Evolutionary conservation across 257 asterid species (phyloP).

Genomic region (Solanum appendiculatum): DNA sequence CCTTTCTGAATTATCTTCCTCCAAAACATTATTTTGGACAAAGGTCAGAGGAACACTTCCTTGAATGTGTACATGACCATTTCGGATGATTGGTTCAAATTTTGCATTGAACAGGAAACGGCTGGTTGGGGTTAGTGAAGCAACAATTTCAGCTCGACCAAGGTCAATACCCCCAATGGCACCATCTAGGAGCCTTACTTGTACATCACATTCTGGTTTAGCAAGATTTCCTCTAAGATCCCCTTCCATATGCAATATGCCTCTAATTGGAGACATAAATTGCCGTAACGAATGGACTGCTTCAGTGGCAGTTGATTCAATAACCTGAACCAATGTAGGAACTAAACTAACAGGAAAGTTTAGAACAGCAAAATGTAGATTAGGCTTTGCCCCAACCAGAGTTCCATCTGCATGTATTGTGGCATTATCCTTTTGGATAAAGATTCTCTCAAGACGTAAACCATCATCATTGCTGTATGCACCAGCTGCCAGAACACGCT

Average conservation of each 20-base stretch:
- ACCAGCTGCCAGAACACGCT: constrained; percentile 93
- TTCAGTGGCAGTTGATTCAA: constrained; percentile 89
- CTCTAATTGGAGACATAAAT: constrained; percentile 81
- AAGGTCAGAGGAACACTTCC: constrained; percentile 89
- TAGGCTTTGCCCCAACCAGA: constrained; percentile 85
- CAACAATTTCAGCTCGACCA: constrained; percentile 96
- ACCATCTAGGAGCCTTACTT: constrained; percentile 96
- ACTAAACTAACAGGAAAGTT: constrained; percentile 90
- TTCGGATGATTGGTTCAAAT: constrained; percentile 80
- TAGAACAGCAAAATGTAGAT: constrained; percentile 91
- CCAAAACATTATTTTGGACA: constrained; percentile 50
- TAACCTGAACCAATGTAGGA: constrained; percentile 86
- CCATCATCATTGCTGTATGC: constrained; percentile 94
- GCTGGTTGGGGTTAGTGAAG: constrained; percentile 80
- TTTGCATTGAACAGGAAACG: constrained; percentile 95
- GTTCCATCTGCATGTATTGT: constrained; percentile 99
- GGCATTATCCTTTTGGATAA: constrained; percentile 95
- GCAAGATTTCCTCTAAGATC: constrained; percentile 94
- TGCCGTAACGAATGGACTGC: constrained; percentile 88
- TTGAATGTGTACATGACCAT: constrained; percentile 88
- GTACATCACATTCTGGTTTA: constrained; percentile 97
- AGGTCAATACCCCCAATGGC: constrained; percentile 95
- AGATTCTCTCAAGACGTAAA: constrained; percentile 89
- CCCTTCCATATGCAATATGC: constrained; percentile 98
- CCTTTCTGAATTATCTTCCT: constrained; percentile 56